Evolutionary conservation across 2,329 filamentous ascomycete genomes (phyloP).

Genomic region (Penicillium sp.): DNA sequence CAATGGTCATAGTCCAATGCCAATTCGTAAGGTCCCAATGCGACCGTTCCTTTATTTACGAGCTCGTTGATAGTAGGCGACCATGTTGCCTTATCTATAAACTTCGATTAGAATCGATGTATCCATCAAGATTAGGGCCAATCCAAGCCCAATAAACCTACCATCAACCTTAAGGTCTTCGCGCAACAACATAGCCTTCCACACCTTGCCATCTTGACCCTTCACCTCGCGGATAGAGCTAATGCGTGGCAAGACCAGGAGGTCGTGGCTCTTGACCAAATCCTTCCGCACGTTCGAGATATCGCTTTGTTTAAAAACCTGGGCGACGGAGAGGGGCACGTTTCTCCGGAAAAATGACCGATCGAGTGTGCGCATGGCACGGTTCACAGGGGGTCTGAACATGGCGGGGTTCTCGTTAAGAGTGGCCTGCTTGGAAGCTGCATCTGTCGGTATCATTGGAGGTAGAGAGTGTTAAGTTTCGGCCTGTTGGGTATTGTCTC

Average conservation of each 20-base stretch:
- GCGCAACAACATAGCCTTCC: slow-evolving; percentile 41
- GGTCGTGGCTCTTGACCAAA: slow-evolving; percentile 63
- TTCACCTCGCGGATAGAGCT: slow-evolving; percentile 58
- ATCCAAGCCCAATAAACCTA: slow-evolving; percentile 27
- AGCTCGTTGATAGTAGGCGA: slow-evolving; percentile 66
- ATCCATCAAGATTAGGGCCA: not conserved
- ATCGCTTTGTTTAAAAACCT: slow-evolving; percentile 69
- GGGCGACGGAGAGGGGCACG: slow-evolving; percentile 73
- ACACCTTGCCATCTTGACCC: slow-evolving; percentile 49
- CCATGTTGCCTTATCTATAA: slow-evolving; percentile 69
- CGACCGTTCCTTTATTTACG: slow-evolving; percentile 65
- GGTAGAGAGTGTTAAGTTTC: not conserved
- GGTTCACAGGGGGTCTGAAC: slow-evolving; percentile 78
- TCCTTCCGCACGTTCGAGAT: slow-evolving; percentile 69
- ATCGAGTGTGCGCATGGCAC: slow-evolving; percentile 76
- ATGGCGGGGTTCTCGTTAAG: slow-evolving; percentile 42
- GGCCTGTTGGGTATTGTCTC: not conserved
- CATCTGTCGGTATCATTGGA: slow-evolving; percentile 23
- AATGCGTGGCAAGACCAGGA: slow-evolving; percentile 63
- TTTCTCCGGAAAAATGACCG: slow-evolving; percentile 76
- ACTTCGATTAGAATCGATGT: slow-evolving; percentile 1
- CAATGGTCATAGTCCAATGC: slow-evolving; percentile 80
- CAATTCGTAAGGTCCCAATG: slow-evolving; percentile 71
- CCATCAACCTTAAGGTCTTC: slow-evolving; percentile 40
- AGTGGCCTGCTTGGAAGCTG: slow-evolving; percentile 15